phyloP scores from a whole-genome alignment of 2,329 filamentous ascomycete genomes.

The Claviceps sp. region DNA sequence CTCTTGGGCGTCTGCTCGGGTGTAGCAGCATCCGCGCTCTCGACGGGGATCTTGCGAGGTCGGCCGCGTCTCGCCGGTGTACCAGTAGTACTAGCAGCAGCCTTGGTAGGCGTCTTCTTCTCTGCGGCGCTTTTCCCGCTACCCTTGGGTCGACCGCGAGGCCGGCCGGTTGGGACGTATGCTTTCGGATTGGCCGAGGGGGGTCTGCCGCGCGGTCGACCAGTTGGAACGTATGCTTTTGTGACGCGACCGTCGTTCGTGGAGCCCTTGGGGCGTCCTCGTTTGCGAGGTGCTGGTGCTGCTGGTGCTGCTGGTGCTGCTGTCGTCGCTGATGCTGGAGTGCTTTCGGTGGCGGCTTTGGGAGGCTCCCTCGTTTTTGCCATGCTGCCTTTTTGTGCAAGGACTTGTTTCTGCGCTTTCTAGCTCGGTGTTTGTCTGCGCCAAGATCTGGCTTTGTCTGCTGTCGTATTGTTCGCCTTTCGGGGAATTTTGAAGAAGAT shows the following conservation, averaged over 20 bases:
- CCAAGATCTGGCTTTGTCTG: too few species aligned
- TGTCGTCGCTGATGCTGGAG: background rate
- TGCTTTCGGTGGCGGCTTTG: background rate
- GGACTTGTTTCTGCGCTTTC: background rate
- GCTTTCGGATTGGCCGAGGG: constrained; percentile 19
- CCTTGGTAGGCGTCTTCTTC: constrained; percentile 7
- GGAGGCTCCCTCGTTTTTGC: constrained; percentile 3
- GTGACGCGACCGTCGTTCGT: constrained; percentile 10
- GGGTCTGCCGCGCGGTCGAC: constrained; percentile 31
- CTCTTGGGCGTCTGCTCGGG: constrained; percentile 10
- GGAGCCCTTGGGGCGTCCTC: constrained; percentile 2
- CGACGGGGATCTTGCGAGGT: constrained; percentile 15
- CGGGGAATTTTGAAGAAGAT: too few species aligned
- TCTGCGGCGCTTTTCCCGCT: constrained; percentile 17
- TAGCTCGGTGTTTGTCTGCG: background rate
- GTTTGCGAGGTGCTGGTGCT: background rate
- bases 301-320: background rate
- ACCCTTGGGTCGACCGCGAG: constrained; percentile 34
- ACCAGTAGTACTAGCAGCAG: constrained; percentile 5
- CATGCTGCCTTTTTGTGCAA: background rate
- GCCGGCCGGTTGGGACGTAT: constrained; percentile 26
- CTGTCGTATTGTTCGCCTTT: too few species aligned
- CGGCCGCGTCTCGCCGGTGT: constrained; percentile 15
- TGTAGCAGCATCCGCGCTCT: constrained; percentile 10
- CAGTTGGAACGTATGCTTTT: constrained; percentile 24